These are phyloP conservation scores for Parastagonospora nodorum DNA, from an alignment of 2,329 filamentous ascomycete species.

Conservation along the genomic window DNA sequence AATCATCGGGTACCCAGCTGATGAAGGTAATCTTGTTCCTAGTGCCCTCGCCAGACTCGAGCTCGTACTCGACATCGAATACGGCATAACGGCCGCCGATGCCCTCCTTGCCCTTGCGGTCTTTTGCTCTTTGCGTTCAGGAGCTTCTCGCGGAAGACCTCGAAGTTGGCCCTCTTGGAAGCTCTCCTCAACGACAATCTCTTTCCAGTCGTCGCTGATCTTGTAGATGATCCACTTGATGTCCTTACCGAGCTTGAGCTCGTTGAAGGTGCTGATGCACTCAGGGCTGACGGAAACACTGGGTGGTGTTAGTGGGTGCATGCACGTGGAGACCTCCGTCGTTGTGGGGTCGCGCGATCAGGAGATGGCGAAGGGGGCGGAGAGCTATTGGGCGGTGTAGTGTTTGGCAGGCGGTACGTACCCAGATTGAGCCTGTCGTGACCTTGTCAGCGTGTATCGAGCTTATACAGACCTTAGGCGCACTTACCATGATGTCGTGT, in stretches of 20 bases:
- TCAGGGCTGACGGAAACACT: conserved; percentile 76
- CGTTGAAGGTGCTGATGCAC: conserved; percentile 73
- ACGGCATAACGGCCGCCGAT: conserved; percentile 79
- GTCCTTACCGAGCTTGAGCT: conserved; percentile 81
- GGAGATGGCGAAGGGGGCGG: conserved; percentile 9
- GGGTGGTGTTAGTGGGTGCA: conserved; percentile 25
- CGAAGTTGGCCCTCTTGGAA: conserved; percentile 72
- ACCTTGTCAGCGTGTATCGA: conserved; percentile 19
- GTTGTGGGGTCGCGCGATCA: conserved; percentile 8
- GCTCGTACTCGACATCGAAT: conserved; percentile 81
- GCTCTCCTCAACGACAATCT: conserved; percentile 79
- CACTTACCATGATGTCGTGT: conserved; percentile 43
- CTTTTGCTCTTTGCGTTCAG: conserved; percentile 74
- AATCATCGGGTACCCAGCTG: conserved; percentile 62
- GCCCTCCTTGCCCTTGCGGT: conserved; percentile 62
- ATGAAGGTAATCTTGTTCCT: conserved; percentile 59
- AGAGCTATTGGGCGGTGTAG: conserved; percentile 13
- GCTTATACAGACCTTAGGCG: not conserved
- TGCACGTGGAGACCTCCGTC: not conserved
- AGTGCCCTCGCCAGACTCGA: conserved; percentile 72
- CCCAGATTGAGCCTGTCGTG: conserved; percentile 50
- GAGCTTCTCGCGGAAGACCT: conserved; percentile 76
- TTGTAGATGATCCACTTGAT: conserved; percentile 86
- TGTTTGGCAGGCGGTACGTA: conserved; percentile 38
- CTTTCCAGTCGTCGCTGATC: conserved; percentile 80